Evolutionary conservation across 1,284 basidiomycete species (phyloP).

Genomic region (Trichosporon asahii): DNA sequence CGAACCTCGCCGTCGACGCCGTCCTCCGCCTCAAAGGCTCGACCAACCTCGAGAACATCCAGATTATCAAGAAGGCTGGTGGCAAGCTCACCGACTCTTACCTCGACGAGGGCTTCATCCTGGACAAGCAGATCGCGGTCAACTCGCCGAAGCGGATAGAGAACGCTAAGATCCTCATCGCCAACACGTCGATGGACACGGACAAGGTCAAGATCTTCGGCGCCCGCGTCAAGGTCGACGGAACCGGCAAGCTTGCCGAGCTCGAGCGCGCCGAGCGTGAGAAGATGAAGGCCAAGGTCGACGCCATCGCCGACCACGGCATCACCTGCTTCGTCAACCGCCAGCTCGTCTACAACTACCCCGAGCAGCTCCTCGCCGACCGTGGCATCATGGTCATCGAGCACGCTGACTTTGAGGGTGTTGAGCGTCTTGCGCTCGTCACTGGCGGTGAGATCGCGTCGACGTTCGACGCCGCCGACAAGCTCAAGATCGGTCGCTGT

Average conservation of each 20-base stretch:
- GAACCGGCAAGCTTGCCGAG: conserved; percentile 94
- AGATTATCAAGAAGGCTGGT: conserved; percentile 99
- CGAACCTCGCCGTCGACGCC: conserved; percentile 96
- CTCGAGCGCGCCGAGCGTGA: conserved; percentile 97
- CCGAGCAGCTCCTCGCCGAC: conserved; percentile 88
- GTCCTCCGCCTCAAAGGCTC: conserved; percentile 91
- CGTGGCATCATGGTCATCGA: conserved; percentile 95
- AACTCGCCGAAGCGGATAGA: conserved; percentile 93
- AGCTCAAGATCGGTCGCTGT: conserved; percentile 89
- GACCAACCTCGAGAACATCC: conserved; percentile 96
- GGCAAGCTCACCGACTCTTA: conserved; percentile 98
- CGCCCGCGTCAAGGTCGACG: conserved; percentile 90
- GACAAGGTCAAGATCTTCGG: conserved; percentile 99
- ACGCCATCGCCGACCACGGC: conserved; percentile 88
- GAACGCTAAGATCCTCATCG: conserved; percentile 94
- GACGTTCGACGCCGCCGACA: conserved; percentile 90
- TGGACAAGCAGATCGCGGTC: conserved; percentile 92
- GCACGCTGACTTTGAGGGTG: conserved; percentile 98
- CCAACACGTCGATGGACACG: conserved; percentile 99
- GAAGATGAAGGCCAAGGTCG: conserved; percentile 99
- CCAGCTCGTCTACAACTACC: conserved; percentile 99
- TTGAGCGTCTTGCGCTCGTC: conserved; percentile 91
- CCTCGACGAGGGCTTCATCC: conserved; percentile 97
- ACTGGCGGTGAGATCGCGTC: conserved; percentile 97
- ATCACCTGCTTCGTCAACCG: conserved; percentile 99